Evolutionary conservation across 139 green algal species (phyloP).

Genomic region (Coccomyxa sp.): DNA sequence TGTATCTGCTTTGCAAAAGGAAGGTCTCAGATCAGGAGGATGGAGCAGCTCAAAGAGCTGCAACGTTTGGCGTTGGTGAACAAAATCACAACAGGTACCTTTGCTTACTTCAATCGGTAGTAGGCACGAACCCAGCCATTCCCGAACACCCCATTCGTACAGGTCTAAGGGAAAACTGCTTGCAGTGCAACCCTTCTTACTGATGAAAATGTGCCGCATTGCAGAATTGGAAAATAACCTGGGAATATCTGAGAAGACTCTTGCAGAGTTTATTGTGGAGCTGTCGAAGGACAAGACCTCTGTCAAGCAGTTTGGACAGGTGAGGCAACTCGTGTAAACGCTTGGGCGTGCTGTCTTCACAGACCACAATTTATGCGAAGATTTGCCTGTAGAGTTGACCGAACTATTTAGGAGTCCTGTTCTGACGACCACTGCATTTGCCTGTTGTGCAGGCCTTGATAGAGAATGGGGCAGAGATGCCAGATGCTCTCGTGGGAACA

Average conservation of each 20-base stretch:
- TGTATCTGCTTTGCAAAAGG: too few species aligned
- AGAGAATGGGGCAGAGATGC: slow-evolving; percentile 73
- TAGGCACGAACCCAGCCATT: neutral
- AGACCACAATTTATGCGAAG: neutral
- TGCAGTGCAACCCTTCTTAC: neutral
- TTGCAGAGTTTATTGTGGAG: slow-evolving; percentile 96
- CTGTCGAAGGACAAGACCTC: slow-evolving; percentile 52
- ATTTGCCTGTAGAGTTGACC: neutral
- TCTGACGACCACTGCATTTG: neutral
- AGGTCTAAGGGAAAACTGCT: neutral
- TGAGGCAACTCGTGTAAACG: neutral
- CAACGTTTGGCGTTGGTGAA: slow-evolving; percentile 1
- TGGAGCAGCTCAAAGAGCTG: slow-evolving; percentile 17
- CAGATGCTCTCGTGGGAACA: slow-evolving; percentile 73
- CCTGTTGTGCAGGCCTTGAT: slow-evolving; percentile 31
- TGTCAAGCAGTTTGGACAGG: slow-evolving; percentile 60
- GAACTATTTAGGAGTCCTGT: too few species aligned
- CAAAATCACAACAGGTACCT: neutral
- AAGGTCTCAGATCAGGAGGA: neutral
- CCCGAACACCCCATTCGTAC: neutral
- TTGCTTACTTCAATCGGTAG: neutral
- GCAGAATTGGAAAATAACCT: slow-evolving; percentile 93
- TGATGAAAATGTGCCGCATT: neutral
- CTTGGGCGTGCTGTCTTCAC: neutral
- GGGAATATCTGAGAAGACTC: slow-evolving; percentile 89